These are phyloP conservation scores for Lichtheimia ramosa DNA, from an alignment of 371 early-diverging fungal genomes.

Conservation along the genomic window DNA sequence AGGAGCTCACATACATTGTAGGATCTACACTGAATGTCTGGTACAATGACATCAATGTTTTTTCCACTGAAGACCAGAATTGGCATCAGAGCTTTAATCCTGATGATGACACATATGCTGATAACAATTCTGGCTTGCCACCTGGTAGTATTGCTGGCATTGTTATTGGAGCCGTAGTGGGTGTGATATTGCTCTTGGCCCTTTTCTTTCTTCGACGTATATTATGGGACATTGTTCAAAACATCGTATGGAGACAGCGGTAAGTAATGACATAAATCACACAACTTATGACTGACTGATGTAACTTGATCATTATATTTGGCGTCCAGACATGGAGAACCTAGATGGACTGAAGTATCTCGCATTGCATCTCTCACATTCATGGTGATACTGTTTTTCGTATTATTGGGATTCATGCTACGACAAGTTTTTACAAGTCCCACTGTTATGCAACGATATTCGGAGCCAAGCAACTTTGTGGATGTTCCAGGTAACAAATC, in stretches of 20 bases:
- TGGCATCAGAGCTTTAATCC: conserved; percentile 31
- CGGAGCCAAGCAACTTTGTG: not conserved
- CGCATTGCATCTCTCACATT: not conserved
- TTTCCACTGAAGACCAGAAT: conserved; percentile 13
- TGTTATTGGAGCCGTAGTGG: conserved; percentile 33
- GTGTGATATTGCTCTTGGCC: conserved; percentile 27
- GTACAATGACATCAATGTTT: conserved; percentile 47
- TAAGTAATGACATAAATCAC: not conserved
- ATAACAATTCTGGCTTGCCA: not conserved
- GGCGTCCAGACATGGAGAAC: not conserved
- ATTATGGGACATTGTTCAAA: not conserved
- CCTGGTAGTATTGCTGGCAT: conserved; percentile 38
- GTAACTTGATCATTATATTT: too few species aligned
- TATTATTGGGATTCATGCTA: not conserved
- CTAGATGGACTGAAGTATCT: not conserved
- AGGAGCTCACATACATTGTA: conserved; percentile 6
- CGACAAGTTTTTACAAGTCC: not conserved
- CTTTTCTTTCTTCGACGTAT: conserved; percentile 45
- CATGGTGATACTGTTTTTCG: not conserved
- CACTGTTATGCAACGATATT: not conserved
- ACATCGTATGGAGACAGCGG: not conserved
- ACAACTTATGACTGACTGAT: not conserved
- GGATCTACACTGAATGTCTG: conserved; percentile 34
- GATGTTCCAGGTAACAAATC: not conserved
- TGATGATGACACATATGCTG: not conserved